Conservation (phyloP, 495 filamentous ascomycete species). For the Annulohypoxylon moriforme region DNA sequence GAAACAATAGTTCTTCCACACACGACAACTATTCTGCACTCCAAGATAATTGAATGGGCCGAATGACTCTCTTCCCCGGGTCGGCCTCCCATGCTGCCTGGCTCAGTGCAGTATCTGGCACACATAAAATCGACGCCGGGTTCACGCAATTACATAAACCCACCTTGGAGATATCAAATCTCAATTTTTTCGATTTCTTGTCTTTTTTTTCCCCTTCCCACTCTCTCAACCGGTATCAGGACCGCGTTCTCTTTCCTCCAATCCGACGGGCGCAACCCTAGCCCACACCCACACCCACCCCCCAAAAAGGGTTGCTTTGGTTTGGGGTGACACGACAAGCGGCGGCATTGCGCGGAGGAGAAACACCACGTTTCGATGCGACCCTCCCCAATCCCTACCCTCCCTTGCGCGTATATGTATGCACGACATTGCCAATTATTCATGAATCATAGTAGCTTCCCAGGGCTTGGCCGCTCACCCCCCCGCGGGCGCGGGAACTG, state of each 20-base stretch:
- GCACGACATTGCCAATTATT: conserved; percentile 30
- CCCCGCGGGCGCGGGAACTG: conserved; percentile 2
- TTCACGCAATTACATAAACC: neutral
- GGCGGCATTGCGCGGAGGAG: conserved; percentile 33
- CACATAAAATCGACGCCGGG: neutral
- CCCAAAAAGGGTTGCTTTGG: neutral
- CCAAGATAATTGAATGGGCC: conserved; percentile 14
- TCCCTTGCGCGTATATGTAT: conserved; percentile 3
- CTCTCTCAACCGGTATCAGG: neutral
- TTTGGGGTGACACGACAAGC: conserved; percentile 27
- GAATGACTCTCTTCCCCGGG: neutral
- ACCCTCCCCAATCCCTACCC: neutral
- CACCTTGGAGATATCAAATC: neutral
- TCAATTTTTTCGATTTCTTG: neutral
- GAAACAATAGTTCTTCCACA: neutral
- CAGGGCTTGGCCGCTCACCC: neutral
- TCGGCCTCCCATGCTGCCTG: neutral
- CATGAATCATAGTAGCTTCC: conserved; percentile 19
- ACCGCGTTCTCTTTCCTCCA: conserved; percentile 5
- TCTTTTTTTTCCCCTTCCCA: neutral
- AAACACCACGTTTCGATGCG: conserved; percentile 47
- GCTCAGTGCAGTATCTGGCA: neutral
- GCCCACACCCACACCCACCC: conserved; percentile 1
- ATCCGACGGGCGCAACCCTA: conserved; percentile 2
- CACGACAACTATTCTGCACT: conserved; percentile 9